phyloP scores from a whole-genome alignment of 129 eudicot species.

The Lactuca sativa region DNA sequence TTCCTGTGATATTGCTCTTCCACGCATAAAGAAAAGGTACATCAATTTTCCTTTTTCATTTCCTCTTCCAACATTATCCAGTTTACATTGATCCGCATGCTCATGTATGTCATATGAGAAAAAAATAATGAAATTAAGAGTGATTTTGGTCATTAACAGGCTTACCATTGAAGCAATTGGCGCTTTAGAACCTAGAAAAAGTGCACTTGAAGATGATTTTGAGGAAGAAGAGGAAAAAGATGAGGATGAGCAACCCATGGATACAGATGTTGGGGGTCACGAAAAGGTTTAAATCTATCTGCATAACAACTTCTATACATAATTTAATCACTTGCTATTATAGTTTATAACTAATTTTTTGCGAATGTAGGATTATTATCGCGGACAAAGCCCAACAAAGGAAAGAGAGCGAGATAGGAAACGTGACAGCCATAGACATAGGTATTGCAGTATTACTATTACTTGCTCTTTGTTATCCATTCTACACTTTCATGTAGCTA shows the following conservation, averaged over 20 bases:
- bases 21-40: slow-evolving; percentile 93
- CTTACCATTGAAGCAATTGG: slow-evolving; percentile 76
- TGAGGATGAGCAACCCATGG: slow-evolving; percentile 76
- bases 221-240: slow-evolving; percentile 99
- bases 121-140: background rate
- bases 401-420: slow-evolving; percentile 86
- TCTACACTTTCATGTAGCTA: too few relatives aligned
- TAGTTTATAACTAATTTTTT: background rate
- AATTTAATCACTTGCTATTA: slow-evolving; percentile 6
- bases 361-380: slow-evolving; percentile 56
- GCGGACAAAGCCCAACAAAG: slow-evolving; percentile 76
- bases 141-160: slow-evolving; percentile 37
- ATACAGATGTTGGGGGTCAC: slow-evolving; percentile 57
- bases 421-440: slow-evolving; percentile 86
- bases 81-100: background rate
- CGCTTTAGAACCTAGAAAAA: slow-evolving; percentile 79
- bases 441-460: slow-evolving; percentile 37
- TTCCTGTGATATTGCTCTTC: slow-evolving; percentile 88
- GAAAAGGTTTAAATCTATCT: slow-evolving; percentile 55
- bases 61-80: background rate
- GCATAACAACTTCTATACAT: background rate
- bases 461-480: background rate
- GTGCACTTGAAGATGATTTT: slow-evolving; percentile 98
- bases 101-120: background rate
- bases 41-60: background rate